Percentiles rank a stretch among this genome's conserved stretches.
phyloP scores from a whole-genome alignment of 78 protist species.

The Capsaspora owczarzaki region DNA sequence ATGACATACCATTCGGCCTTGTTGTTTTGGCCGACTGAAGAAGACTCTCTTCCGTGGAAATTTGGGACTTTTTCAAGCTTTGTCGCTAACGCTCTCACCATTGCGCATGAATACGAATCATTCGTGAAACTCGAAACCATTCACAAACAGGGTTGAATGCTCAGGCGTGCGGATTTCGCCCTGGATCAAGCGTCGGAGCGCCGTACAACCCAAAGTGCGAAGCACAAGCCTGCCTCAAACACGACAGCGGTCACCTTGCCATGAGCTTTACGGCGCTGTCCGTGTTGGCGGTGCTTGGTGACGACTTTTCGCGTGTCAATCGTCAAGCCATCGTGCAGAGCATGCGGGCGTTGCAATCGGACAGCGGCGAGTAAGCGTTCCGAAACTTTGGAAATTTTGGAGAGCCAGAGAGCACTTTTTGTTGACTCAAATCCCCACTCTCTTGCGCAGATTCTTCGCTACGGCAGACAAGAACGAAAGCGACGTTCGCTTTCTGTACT shows the following conservation, averaged over 20 bases:
- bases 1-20: too few species aligned
- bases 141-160: neutral
- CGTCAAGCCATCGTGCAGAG: slow-evolving; percentile 29
- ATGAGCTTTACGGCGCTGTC: slow-evolving; percentile 58
- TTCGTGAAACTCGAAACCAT: neutral
- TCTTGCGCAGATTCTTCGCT: neutral
- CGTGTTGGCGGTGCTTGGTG: slow-evolving; percentile 37
- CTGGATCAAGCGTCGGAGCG: too few species aligned
- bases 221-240: slow-evolving; percentile 23
- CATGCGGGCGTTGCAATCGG: too few species aligned
- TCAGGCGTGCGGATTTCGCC: neutral
- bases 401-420: too few species aligned
- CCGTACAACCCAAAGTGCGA: too few species aligned
- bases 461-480: slow-evolving; percentile 20
- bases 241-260: slow-evolving; percentile 20
- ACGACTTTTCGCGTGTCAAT: slow-evolving; percentile 35
- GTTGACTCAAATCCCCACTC: too few species aligned
- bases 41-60: neutral
- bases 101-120: neutral
- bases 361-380: too few species aligned
- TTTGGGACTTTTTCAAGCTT: neutral
- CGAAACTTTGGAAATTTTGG: too few species aligned
- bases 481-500: slow-evolving; percentile 54
- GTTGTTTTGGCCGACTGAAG: too few species aligned
- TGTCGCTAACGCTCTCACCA: neutral